phyloP scores from a whole-genome alignment of 345 rosid species.

The sweet orange (Citrus sinensis) region DNA sequence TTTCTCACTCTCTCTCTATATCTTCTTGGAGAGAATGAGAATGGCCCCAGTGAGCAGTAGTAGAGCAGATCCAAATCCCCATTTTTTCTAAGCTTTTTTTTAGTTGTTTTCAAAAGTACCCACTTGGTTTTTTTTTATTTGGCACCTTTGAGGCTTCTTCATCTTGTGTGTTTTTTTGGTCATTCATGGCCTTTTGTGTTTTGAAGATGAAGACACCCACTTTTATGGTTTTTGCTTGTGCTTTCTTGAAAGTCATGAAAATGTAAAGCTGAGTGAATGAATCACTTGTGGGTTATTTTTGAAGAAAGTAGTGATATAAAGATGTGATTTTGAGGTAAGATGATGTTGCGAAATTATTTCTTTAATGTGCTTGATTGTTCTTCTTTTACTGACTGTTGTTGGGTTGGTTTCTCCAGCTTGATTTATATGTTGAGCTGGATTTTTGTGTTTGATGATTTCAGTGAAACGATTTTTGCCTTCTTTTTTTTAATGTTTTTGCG shows the following conservation, averaged over 20 bases:
- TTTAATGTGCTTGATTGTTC: conserved; percentile 7
- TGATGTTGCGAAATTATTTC: conserved; percentile 15
- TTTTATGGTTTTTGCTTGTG: neutral
- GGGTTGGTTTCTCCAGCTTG: neutral
- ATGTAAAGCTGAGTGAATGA: conserved; percentile 2
- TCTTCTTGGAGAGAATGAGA: conserved; percentile 33
- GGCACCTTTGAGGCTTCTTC: conserved; percentile 13
- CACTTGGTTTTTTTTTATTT: conserved; percentile 16
- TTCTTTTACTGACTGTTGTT: neutral
- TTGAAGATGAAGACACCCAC: neutral
- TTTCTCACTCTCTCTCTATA: conserved; percentile 16
- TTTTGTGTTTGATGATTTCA: conserved; percentile 4
- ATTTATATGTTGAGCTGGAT: neutral
- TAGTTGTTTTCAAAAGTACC: conserved; percentile 19
- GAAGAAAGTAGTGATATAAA: neutral
- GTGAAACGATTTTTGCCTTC: neutral
- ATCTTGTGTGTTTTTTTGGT: conserved; percentile 5
- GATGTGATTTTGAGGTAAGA: conserved; percentile 21
- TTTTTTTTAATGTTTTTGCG: neutral
- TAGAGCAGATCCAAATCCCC: conserved; percentile 45
- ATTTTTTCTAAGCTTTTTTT: conserved; percentile 23
- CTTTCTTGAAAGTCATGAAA: conserved; percentile 8
- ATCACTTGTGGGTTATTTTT: neutral
- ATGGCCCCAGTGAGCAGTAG: conserved; percentile 14
- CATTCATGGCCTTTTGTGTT: neutral